Conservation (phyloP, 2,329 filamentous ascomycete genomes). For the Pestalotiopsis sp. region DNA sequence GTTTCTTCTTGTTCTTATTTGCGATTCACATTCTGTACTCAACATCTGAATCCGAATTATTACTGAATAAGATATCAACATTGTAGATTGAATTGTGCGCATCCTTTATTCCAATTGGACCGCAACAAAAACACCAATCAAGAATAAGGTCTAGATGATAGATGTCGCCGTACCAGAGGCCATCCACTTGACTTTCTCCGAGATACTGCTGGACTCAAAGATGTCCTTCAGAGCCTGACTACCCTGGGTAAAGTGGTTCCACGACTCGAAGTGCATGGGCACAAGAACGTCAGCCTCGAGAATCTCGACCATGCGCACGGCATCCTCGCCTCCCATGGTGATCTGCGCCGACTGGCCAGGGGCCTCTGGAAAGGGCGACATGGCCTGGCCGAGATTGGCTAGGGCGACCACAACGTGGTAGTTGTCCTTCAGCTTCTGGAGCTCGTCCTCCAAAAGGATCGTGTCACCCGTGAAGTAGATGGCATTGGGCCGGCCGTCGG, state of each 20-base stretch:
- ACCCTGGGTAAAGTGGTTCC: neutral
- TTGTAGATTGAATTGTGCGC: no score
- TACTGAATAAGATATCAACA: no score
- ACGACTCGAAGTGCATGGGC: neutral
- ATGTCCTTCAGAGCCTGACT: neutral
- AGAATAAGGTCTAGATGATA: no score
- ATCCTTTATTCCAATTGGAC: no score
- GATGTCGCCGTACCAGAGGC: neutral
- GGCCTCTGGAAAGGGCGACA: neutral
- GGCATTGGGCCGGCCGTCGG: neutral
- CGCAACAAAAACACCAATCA: no score
- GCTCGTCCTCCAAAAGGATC: neutral
- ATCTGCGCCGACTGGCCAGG: neutral
- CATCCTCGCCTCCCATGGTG: neutral
- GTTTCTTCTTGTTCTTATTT: neutral
- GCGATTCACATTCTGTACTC: neutral
- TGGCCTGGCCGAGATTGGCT: neutral
- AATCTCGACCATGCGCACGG: neutral
- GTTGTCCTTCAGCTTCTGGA: neutral
- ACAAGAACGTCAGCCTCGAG: neutral
- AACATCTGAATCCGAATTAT: no score
- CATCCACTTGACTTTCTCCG: neutral
- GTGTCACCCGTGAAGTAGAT: neutral
- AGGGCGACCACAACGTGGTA: neutral
- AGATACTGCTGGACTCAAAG: neutral